Percentiles rank a stretch among this genome's conserved stretches.
phyloP scores from a whole-genome alignment of 768 basidiomycete species.

The Coprinellus aureogranulatus region DNA sequence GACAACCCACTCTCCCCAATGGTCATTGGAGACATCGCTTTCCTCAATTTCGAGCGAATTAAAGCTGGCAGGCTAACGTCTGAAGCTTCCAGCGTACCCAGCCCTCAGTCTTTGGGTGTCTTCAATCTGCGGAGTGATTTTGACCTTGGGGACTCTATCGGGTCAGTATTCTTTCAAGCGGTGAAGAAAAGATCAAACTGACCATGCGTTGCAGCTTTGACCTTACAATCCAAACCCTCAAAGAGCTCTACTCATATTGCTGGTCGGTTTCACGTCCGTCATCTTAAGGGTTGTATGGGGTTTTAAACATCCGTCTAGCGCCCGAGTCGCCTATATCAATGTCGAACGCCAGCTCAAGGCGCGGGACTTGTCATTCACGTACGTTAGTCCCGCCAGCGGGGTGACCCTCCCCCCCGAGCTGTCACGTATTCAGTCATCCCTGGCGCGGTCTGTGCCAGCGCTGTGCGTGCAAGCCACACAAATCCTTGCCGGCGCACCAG shows the following conservation, averaged over 20 bases:
- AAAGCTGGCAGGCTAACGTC: slow-evolving; percentile 39
- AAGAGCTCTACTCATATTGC: slow-evolving; percentile 84
- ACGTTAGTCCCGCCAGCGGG: too few relatives aligned
- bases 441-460: slow-evolving; percentile 76
- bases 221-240: slow-evolving; percentile 67
- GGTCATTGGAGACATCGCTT: slow-evolving; percentile 75
- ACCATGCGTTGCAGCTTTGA: slow-evolving; percentile 47
- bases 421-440: slow-evolving; percentile 63
- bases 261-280: slow-evolving; percentile 51
- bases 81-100: neutral
- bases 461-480: slow-evolving; percentile 80
- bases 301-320: slow-evolving; percentile 42
- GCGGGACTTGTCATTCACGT: too few relatives aligned
- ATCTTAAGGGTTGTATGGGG: too few relatives aligned
- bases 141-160: slow-evolving; percentile 9
- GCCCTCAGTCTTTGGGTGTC: too few relatives aligned
- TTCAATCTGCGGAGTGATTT: neutral
- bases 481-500: slow-evolving; percentile 78
- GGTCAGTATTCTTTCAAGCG: too few relatives aligned
- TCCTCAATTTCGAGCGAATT: slow-evolving; percentile 73
- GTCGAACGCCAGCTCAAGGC: slow-evolving; percentile 86
- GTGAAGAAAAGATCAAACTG: too few relatives aligned
- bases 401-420: slow-evolving; percentile 38
- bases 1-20: slow-evolving; percentile 59
- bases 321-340: slow-evolving; percentile 85